These are phyloP conservation scores for Dothidotthia symphoricarpi DNA, from an alignment of 2,329 filamentous ascomycete species.

Conservation along the genomic window DNA sequence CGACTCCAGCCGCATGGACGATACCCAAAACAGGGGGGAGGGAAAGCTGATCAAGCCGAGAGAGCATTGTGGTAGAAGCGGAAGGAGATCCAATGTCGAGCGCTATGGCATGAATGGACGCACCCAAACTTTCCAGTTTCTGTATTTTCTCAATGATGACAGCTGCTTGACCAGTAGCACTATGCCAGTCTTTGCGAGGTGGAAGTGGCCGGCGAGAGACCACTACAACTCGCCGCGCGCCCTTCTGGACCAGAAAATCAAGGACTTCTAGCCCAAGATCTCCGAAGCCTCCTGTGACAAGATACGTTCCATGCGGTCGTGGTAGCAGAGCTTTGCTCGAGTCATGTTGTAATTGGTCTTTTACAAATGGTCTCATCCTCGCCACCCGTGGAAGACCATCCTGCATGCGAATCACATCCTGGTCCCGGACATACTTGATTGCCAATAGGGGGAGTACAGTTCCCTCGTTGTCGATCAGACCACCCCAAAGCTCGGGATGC, in stretches of 20 bases:
- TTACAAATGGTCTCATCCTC: constrained; percentile 29
- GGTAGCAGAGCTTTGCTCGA: constrained; percentile 14
- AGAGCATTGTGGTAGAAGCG: constrained; percentile 18
- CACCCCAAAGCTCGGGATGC: constrained; percentile 43
- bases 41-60: constrained; percentile 31
- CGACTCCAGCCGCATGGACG: constrained; percentile 44
- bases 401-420: constrained; percentile 42
- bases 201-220: constrained; percentile 43
- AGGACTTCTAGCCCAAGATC: constrained; percentile 43
- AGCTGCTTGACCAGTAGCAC: constrained; percentile 8
- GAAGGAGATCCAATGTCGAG: constrained; percentile 37
- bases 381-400: constrained; percentile 41
- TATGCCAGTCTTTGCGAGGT: constrained; percentile 33
- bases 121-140: constrained; percentile 22
- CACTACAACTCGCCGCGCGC: constrained; percentile 45
- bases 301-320: constrained; percentile 44
- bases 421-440: constrained; percentile 14
- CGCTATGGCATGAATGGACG: constrained; percentile 36
- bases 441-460: constrained; percentile 5
- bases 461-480: constrained; percentile 39
- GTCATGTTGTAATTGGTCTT: constrained; percentile 11
- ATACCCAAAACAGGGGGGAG: constrained; percentile 45
- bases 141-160: constrained; percentile 13
- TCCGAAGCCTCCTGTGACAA: constrained; percentile 47
- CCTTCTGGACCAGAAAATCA: constrained; percentile 42